phyloP scores from a whole-genome alignment of 2,329 filamentous ascomycete species.

The Monosporascus sp. region DNA sequence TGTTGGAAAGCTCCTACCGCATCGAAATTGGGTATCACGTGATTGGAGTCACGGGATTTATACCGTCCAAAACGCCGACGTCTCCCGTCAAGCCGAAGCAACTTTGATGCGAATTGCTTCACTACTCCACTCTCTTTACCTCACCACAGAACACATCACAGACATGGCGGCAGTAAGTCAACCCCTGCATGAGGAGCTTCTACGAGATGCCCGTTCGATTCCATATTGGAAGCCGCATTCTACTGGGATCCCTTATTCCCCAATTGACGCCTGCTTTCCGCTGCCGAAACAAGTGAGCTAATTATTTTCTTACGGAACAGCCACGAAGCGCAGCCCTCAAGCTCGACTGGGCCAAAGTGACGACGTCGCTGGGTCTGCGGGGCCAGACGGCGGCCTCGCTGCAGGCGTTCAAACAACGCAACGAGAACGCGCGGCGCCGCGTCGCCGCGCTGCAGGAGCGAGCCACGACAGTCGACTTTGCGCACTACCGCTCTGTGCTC shows the following conservation, averaged over 20 bases:
- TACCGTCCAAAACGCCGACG: background rate
- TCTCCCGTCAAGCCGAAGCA: slow-evolving; percentile 28
- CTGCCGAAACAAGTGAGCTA: slow-evolving; percentile 42
- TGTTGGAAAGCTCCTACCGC: too few relatives aligned
- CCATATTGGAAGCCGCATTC: background rate
- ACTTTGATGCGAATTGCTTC: slow-evolving; percentile 43
- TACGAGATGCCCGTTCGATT: background rate
- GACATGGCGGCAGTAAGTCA: slow-evolving; percentile 67
- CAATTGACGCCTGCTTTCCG: slow-evolving; percentile 18
- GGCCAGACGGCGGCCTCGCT: slow-evolving; percentile 90
- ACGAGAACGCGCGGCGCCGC: slow-evolving; percentile 96
- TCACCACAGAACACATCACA: slow-evolving; percentile 40
- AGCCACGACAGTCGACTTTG: slow-evolving; percentile 84
- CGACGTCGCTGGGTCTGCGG: slow-evolving; percentile 89
- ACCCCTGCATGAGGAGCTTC: slow-evolving; percentile 13
- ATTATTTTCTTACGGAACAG: slow-evolving; percentile 34
- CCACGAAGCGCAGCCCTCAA: slow-evolving; percentile 98
- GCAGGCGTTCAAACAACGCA: slow-evolving; percentile 98
- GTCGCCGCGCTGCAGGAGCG: slow-evolving; percentile 78
- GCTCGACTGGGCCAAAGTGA: slow-evolving; percentile 97
- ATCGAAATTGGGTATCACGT: slow-evolving; percentile 23
- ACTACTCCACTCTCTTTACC: slow-evolving; percentile 39
- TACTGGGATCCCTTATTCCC: slow-evolving; percentile 12
- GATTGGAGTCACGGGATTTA: slow-evolving; percentile 11
- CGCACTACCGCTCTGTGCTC: slow-evolving; percentile 81